Evolutionary conservation across 352 stramenopile genomes (phyloP), one percentile per base, ranked within the genome.

Genomic region (Phytophthora cactorum): DNA sequence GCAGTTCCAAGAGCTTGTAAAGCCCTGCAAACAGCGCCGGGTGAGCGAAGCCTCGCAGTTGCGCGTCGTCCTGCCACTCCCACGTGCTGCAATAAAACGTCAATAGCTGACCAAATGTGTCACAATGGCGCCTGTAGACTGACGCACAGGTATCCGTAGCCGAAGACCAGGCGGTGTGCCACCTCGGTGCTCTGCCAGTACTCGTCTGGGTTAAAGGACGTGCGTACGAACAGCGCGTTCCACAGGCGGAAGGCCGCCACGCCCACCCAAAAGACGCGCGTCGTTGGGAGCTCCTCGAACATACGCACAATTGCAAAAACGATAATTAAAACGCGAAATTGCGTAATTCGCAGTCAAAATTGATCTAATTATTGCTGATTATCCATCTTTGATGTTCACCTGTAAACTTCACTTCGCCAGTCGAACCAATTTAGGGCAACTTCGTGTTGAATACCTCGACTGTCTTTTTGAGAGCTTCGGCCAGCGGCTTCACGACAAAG

Each of bases 151-250:
- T 96, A 77, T 45, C 89, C 87, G 51, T 96, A 93, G 57, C 82
- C 86, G 68, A 96, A 97, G n/a, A 91, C 89, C 47, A 96, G 68
- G 46, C 74, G 84, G 50, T 97, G 89, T 50, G 89, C 89, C 34
- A 97, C 87, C 70, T 97, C 89, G 2, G 86, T 88, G 59, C 88
- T 91, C 67, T 97, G 89, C 89, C 89, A 97, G 74, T 91, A 97
- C 73, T 97, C 89, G 61, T 97, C 89, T 17, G 89, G 85, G 55
- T 95, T 95, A 75, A 96, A 97, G 50, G 72, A 79, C 57, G 89
- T 95, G 69, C 84, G 84, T 53, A 97, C 88, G 27, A 95, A 92
- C 11, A 94, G 76, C 63, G 86, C 80, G 56, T 95, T 96, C 77
- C 79, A 90, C 4, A 93, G 29, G 65, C 88, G 88, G 69, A 95